Evolutionary conservation across 257 asterid genomes (phyloP).

Genomic region (Agastache rugosa): DNA sequence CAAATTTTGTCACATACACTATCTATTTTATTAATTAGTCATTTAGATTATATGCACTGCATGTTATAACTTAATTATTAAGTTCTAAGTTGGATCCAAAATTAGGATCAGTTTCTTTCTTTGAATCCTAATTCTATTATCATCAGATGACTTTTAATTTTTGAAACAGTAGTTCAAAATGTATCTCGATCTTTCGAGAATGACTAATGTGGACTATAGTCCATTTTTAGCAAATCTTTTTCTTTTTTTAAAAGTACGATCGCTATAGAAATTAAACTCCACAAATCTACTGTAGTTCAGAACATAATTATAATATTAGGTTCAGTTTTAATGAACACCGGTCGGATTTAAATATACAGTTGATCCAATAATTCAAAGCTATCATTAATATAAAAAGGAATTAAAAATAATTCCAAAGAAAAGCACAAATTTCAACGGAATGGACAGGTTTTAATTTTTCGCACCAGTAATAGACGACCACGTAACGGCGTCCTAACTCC

Average conservation of each 20-base stretch:
- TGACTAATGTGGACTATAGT: neutral
- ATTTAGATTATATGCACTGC: neutral
- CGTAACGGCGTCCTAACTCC: constrained; percentile 6
- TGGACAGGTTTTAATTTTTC: neutral
- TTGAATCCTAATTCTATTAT: too few species aligned
- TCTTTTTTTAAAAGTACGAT: too few species aligned
- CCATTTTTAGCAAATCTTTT: neutral
- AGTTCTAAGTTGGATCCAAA: too few species aligned
- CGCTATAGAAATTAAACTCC: neutral
- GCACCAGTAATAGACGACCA: constrained; percentile 33
- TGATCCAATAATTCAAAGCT: neutral
- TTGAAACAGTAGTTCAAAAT: too few species aligned
- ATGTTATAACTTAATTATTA: too few species aligned
- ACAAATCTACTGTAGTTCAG: neutral
- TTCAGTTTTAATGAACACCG: neutral
- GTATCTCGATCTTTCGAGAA: too few species aligned
- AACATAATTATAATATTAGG: neutral
- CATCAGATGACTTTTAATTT: too few species aligned
- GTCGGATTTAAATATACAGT: neutral
- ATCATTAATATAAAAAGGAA: neutral
- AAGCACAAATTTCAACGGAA: constrained; percentile 12
- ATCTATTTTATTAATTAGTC: neutral
- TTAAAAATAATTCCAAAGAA: neutral
- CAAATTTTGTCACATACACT: neutral
- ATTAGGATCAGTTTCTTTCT: too few species aligned